Percentiles rank a stretch among this genome's conserved stretches.
Evolutionary conservation across 441 rosid genomes (phyloP).

Genomic region (Populus hybrid): DNA sequence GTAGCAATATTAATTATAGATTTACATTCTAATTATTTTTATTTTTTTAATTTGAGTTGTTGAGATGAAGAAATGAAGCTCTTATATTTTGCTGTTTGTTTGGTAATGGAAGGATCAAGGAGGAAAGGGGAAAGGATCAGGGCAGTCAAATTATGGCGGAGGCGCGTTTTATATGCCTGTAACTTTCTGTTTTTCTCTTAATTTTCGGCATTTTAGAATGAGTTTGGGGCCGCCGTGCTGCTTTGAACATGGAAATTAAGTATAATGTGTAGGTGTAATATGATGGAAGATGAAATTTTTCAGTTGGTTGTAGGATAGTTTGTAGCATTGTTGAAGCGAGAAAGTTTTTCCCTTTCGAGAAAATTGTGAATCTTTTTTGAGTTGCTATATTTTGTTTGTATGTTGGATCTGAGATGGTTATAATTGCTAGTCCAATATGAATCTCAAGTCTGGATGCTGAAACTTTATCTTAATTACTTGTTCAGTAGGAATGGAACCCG

Average conservation of each 20-base stretch:
- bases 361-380: not conserved
- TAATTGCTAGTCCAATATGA: not conserved
- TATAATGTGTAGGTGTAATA: not conserved
- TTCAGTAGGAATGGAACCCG: not conserved
- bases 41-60: not conserved
- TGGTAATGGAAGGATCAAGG: conserved; percentile 33
- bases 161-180: conserved; percentile 53
- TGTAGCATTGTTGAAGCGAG: not conserved
- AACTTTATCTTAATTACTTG: not conserved
- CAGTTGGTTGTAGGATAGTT: not conserved
- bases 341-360: not conserved
- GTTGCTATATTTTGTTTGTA: not conserved
- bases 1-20: not conserved
- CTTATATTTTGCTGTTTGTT: not conserved
- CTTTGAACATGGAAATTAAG: not conserved
- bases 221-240: not conserved
- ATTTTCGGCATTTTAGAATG: not conserved
- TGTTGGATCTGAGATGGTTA: not conserved
- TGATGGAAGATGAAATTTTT: not conserved
- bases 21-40: not conserved
- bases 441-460: not conserved
- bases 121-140: conserved; percentile 30
- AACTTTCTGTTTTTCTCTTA: conserved; percentile 8
- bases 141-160: conserved; percentile 41
- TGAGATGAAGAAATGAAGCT: not conserved